phyloP scores from a whole-genome alignment of 2,329 filamentous ascomycete genomes.

The Ilyonectria destructans region DNA sequence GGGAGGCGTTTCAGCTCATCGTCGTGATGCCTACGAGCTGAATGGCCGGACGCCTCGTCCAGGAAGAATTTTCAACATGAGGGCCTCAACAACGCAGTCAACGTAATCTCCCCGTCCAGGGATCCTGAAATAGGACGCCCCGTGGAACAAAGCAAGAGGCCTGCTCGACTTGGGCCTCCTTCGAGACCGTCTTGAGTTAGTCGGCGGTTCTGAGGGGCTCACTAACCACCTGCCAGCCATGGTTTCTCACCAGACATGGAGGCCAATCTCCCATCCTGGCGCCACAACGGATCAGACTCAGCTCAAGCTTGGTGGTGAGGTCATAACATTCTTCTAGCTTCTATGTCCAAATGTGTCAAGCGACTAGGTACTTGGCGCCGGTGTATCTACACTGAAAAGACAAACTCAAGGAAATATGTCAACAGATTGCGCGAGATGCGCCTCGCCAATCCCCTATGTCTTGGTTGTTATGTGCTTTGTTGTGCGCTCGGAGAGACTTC shows the following conservation, averaged over 20 bases:
- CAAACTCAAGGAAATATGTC: slow-evolving; percentile 6
- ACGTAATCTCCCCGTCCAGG: slow-evolving; percentile 30
- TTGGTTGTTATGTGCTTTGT: slow-evolving; percentile 9
- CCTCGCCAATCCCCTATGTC: slow-evolving; percentile 17
- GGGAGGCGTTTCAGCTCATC: slow-evolving; percentile 23
- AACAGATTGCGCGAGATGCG: slow-evolving; percentile 17
- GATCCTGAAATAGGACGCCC: slow-evolving; percentile 20
- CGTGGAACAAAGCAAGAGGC: slow-evolving; percentile 16
- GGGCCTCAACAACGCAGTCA: slow-evolving; percentile 14
- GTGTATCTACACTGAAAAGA: slow-evolving; percentile 13
- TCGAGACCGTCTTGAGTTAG: slow-evolving; percentile 1
- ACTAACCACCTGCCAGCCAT: slow-evolving; percentile 1
- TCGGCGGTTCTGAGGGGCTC: slow-evolving; percentile 14
- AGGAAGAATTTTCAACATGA: slow-evolving; percentile 7
- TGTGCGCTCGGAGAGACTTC: slow-evolving; percentile 26
- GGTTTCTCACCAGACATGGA: slow-evolving; percentile 10
- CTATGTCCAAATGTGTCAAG: slow-evolving; percentile 16
- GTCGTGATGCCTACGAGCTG: background rate
- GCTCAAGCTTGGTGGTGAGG: slow-evolving; percentile 5
- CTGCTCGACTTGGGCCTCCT: slow-evolving; percentile 3
- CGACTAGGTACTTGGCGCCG: slow-evolving; percentile 5
- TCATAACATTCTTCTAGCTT: slow-evolving; percentile 12
- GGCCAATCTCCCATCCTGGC: slow-evolving; percentile 36
- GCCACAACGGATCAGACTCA: slow-evolving; percentile 29
- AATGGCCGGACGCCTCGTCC: background rate